Conservation (phyloP, 345 rosid species). For the Cardamine occulta region DNA sequence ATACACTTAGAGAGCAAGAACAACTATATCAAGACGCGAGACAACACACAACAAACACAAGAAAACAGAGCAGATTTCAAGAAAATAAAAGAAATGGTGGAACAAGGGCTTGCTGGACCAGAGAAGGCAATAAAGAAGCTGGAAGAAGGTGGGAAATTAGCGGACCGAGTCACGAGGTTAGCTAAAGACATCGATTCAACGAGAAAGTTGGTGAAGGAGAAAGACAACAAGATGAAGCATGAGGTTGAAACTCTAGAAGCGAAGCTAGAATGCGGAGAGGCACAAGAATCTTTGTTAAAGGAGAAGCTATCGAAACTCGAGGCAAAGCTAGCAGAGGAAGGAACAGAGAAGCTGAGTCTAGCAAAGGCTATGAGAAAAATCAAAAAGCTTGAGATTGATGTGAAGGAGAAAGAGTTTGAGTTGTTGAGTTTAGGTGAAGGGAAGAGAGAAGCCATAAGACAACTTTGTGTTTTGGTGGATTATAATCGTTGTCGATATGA, state of each 20-base stretch:
- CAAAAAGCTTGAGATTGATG: constrained; percentile 49
- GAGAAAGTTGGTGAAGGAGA: constrained; percentile 46
- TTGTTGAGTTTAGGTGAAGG: constrained; percentile 59
- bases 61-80: constrained; percentile 17
- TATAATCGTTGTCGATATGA: constrained; percentile 71
- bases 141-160: constrained; percentile 41
- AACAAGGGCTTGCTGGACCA: constrained; percentile 45
- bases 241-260: constrained; percentile 40
- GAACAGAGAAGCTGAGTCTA: constrained; percentile 47
- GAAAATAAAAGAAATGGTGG: constrained; percentile 45
- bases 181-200: constrained; percentile 54
- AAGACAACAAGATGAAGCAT: constrained; percentile 41
- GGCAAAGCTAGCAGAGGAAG: constrained; percentile 46
- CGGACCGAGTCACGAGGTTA: constrained; percentile 44
- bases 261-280: constrained; percentile 50
- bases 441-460: constrained; percentile 93
- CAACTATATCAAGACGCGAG: background rate
- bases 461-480: constrained; percentile 79
- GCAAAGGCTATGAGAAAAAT: constrained; percentile 42
- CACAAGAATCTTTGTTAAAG: constrained; percentile 46
- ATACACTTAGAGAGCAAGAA: constrained; percentile 35
- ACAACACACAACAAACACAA: constrained; percentile 14
- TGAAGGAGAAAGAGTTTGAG: constrained; percentile 55
- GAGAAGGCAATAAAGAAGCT: constrained; percentile 49
- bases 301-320: constrained; percentile 52